phyloP scores from a whole-genome alignment of 148 eudicot species.

The Vaccinium darrowii region DNA sequence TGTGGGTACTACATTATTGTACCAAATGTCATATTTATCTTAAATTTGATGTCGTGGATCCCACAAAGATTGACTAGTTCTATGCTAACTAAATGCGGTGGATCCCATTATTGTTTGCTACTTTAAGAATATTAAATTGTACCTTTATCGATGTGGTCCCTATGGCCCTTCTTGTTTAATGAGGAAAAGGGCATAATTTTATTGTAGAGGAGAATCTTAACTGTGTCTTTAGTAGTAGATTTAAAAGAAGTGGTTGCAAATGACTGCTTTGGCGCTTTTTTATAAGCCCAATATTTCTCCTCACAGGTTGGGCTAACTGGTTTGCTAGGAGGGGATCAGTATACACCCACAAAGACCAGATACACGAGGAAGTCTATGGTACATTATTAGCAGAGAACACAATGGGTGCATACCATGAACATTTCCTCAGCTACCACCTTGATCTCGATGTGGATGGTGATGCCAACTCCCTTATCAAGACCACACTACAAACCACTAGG shows the following conservation, averaged over 20 bases:
- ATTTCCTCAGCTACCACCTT: conserved; percentile 49
- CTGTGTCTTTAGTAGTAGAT: not conserved
- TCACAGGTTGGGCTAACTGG: conserved; percentile 25
- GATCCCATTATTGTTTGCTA: not conserved
- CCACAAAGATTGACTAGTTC: not conserved
- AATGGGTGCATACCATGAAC: conserved; percentile 47
- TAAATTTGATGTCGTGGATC: not conserved
- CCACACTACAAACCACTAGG: conserved; percentile 23
- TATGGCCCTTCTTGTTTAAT: not conserved
- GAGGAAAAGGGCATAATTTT: not conserved
- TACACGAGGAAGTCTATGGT: conserved; percentile 49
- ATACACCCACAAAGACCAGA: conserved; percentile 46
- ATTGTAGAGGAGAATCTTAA: not conserved
- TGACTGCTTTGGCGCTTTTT: not conserved
- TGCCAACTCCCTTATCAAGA: conserved; percentile 45
- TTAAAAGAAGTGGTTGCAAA: not conserved
- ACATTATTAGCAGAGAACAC: conserved; percentile 46
- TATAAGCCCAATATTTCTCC: not conserved
- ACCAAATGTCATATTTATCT: not conserved
- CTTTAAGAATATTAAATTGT: too few species aligned
- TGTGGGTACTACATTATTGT: too few species aligned
- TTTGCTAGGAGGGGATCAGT: conserved; percentile 36
- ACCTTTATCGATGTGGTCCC: too few species aligned
- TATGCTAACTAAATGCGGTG: not conserved
- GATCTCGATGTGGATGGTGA: conserved; percentile 50